Evolutionary conservation across 2,329 filamentous ascomycete species (phyloP), one percentile per base, ranked within the genome.

Genomic region (Aspergillus spinulosporus): DNA sequence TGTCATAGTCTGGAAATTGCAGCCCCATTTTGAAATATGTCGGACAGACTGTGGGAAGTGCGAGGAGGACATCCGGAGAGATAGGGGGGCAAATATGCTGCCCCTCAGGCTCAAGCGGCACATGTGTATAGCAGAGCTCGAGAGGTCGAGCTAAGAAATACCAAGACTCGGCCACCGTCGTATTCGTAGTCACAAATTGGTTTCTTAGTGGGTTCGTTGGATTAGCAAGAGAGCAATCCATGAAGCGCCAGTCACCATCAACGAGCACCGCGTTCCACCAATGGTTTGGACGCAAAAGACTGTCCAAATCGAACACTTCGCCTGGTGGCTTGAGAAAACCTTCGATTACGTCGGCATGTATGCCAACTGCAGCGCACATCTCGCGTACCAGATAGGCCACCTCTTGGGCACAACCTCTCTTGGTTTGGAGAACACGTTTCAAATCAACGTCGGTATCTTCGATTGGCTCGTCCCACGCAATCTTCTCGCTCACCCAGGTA

Each of bases 221-320:
- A 61, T 88, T 92, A 3, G 94, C 92, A 47, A 99, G 80, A 36
- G 91, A 95, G 71, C 91, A 94, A 72, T 99, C 94, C 78, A 99
- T 90, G 62, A 97, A 89, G 49, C 94, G 88, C 94, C 94, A 99
- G 74, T 97, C 92, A 21, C 89, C 88, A 72, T 99, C 94, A 6
- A 97, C 87, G 36, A 97, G 78, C 14, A 97, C 90, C 0, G 91
- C 87, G 65, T 99, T 99, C 94, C 94, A 99, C 86, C 89, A 97
- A 75, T 99, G 94, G 68, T 99, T 99, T 0, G 93, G 83, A 31
- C 88, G 85, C n/a, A 90, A 90, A 72, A 93, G 85, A 56, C 88
- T 88, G 59, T 89, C 89, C 43, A 92, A 79, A 65, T 97, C 92
- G 1, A 88, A 80, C 5, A 87, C 78, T 66, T 97, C 94, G 0